Evolutionary conservation across 108 stramenopile genomes (phyloP).

Genomic region (Pseudonitzschia pungens): DNA sequence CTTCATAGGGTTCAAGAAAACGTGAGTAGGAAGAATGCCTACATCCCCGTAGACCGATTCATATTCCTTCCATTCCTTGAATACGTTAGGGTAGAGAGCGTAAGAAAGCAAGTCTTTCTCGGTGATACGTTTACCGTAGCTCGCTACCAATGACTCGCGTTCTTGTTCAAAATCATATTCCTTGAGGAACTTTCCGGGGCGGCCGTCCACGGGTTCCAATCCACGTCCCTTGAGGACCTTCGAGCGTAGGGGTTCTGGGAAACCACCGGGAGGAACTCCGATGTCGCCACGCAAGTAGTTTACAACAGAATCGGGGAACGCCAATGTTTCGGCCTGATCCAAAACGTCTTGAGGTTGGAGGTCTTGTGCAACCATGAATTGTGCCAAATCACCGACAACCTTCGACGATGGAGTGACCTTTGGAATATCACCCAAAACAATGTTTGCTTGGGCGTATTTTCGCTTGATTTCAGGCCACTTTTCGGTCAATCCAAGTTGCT

Average conservation of each 20-base stretch:
- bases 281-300: conserved; percentile 91
- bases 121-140: conserved; percentile 64
- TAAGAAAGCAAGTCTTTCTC: conserved; percentile 83
- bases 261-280: conserved; percentile 90
- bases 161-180: conserved; percentile 74
- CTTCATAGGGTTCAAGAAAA: conserved; percentile 85
- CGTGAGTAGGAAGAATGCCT: conserved; percentile 74
- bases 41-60: conserved; percentile 63
- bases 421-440: conserved; percentile 91
- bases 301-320: conserved; percentile 89
- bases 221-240: conserved; percentile 68
- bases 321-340: conserved; percentile 84
- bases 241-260: conserved; percentile 90
- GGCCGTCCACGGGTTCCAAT: conserved; percentile 75
- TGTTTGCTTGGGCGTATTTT: conserved; percentile 91
- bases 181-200: conserved; percentile 89
- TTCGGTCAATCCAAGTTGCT: conserved; percentile 90
- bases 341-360: conserved; percentile 78
- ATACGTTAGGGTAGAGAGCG: conserved; percentile 89
- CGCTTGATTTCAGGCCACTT: conserved; percentile 88
- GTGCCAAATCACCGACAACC: conserved; percentile 95
- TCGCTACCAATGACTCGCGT: conserved; percentile 49
- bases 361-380: conserved; percentile 92
- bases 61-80: conserved; percentile 76
- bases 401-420: conserved; percentile 97